These are phyloP conservation scores for Trypethelium eluteriae DNA, from an alignment of 495 filamentous ascomycete species.

Conservation along the genomic window DNA sequence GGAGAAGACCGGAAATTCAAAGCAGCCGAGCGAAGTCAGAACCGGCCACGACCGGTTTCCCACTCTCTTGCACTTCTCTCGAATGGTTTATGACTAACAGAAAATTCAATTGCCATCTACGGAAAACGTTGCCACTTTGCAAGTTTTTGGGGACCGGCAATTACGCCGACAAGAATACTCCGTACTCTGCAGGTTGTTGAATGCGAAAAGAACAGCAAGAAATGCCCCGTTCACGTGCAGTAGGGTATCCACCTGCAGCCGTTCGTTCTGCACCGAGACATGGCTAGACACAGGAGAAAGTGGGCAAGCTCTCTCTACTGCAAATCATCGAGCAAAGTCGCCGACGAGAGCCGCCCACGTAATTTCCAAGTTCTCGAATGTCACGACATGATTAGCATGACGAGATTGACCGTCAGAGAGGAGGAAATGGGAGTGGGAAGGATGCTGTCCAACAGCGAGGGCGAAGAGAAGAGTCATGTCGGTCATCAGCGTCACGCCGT, in stretches of 20 bases:
- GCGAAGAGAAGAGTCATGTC: conserved; percentile 6
- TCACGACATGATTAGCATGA: conserved; percentile 5
- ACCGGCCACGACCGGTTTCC: not conserved
- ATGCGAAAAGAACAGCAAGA: not conserved
- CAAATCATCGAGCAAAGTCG: not conserved
- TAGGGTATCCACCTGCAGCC: not conserved
- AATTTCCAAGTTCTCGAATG: not conserved
- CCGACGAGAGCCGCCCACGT: not conserved
- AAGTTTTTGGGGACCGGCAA: no score
- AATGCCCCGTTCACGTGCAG: no score
- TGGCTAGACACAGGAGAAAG: not conserved
- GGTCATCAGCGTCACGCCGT: conserved; percentile 9
- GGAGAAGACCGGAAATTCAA: conserved; percentile 11
- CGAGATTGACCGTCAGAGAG: not conserved
- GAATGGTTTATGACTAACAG: not conserved
- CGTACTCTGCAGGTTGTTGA: not conserved
- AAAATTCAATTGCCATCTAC: not conserved
- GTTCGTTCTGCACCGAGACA: not conserved
- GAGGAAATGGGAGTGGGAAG: no score
- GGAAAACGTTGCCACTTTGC: not conserved
- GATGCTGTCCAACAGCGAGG: conserved; percentile 2
- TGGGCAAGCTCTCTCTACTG: no score
- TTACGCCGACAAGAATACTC: not conserved
- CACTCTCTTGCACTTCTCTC: not conserved
- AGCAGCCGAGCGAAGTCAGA: not conserved